Base-by-base conservation (phyloP, 2,329 filamentous ascomycete genomes). In the Chrysoporthe puriensis region DNA sequence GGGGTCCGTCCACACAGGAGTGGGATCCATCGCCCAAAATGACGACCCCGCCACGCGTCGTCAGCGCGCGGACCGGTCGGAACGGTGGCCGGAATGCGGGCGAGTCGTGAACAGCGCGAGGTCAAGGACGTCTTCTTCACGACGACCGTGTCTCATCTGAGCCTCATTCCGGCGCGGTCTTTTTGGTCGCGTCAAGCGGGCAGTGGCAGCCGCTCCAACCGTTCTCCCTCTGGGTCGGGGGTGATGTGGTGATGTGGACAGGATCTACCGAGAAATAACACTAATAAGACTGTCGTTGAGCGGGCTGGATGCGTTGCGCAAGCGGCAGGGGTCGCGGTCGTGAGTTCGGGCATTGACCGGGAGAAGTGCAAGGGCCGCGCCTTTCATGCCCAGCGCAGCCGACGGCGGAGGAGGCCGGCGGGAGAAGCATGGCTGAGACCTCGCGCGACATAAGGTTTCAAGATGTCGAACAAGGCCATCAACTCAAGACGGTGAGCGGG, bases 141-240 rank as follows among this genome's bases (percentile, higher is more conserved):
- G 48, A 32, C 52, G 16, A 57, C 9, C 7, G 5, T 54, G 50
- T 54, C 50, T 57, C 54, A 57, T 32, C 40, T 36, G 34, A 57
- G 54, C 54, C 54, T 57, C 54, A 40, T 57, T 57, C 54, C 54
- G 34, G 18, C 34, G 34, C 34, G 54, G 54, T 57, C 32, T 26
- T 26, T 26, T 1, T 57, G 7, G 34, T 40, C 54, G 18, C 54
- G 52, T 40, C 26, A 18, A 36, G 16, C 13, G 16, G 18, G 52
- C 26, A 5, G 32, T 34, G 32, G 52, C 13, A 21, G 13, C 26
- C 48, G 13, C 26, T 32, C 21, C 48, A 40, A 40, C 9, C 36
- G 26, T 2, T 26, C 26, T 26, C 26, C 26, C 18, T 50, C 8
- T 26, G 4, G 9, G 9, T 5, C 9, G 48, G 8, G 48, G 14